These are phyloP conservation scores for Trifolium subterraneum DNA, from an alignment of 306 rosid species.

Conservation along the genomic window DNA sequence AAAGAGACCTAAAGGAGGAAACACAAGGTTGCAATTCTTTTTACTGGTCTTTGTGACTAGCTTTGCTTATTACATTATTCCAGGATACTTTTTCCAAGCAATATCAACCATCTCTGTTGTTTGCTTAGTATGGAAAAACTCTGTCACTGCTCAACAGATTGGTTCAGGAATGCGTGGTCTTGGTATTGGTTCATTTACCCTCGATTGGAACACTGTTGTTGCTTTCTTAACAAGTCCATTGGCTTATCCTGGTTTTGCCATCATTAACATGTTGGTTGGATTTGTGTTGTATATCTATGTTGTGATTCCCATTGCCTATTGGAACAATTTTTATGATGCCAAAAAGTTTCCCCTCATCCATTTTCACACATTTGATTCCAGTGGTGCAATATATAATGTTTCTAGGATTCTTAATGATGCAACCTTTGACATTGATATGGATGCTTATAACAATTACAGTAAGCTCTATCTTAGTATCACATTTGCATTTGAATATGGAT, in stretches of 20 bases:
- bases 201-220: constrained; percentile 83
- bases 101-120: constrained; percentile 61
- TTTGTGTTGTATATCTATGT: constrained; percentile 54
- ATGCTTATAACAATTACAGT: constrained; percentile 63
- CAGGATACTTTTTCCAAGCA: constrained; percentile 76
- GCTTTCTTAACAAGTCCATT: constrained; percentile 76
- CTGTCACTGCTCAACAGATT: constrained; percentile 79
- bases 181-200: constrained; percentile 74
- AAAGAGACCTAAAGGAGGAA: constrained; percentile 71
- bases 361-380: constrained; percentile 66
- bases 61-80: constrained; percentile 77
- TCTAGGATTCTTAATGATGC: constrained; percentile 53
- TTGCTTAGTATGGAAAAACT: constrained; percentile 78
- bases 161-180: constrained; percentile 80
- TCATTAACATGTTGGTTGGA: constrained; percentile 62
- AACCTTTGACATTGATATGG: constrained; percentile 55
- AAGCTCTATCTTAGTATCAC: constrained; percentile 70
- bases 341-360: constrained; percentile 78
- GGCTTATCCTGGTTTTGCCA: constrained; percentile 75
- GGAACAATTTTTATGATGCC: constrained; percentile 69
- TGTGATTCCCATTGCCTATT: constrained; percentile 64
- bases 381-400: constrained; percentile 61
- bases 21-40: constrained; percentile 82
- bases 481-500: constrained; percentile 73
- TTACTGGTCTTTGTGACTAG: constrained; percentile 58